phyloP scores from a whole-genome alignment of 805 yeast genomes.

The Cyberlindnera amylophila region DNA sequence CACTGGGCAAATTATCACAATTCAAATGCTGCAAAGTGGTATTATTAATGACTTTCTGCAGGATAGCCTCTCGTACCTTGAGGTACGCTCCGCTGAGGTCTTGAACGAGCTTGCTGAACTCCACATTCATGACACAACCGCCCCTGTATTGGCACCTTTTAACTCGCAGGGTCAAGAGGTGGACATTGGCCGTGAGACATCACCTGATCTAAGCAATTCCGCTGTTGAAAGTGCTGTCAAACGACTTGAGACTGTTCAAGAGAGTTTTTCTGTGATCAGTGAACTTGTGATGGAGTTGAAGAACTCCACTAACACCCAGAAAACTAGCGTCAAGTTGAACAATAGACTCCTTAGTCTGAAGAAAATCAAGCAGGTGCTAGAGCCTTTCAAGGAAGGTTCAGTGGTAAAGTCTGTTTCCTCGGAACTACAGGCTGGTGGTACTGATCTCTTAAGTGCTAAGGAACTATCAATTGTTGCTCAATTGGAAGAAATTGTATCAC shows the following conservation, averaged over 20 bases:
- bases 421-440: background rate
- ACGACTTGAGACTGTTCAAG: conserved; percentile 6
- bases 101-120: conserved; percentile 18
- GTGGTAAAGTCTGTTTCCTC: conserved; percentile 1
- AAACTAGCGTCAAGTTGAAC: conserved; percentile 4
- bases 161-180: background rate
- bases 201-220: background rate
- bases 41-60: conserved; percentile 19
- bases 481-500: conserved; percentile 28
- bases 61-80: conserved; percentile 11
- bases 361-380: conserved; percentile 7
- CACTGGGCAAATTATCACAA: too few species aligned
- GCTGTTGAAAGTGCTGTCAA: background rate
- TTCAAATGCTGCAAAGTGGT: background rate
- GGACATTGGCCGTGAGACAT: background rate
- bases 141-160: background rate
- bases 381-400: conserved; percentile 14
- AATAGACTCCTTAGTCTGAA: conserved; percentile 10
- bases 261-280: conserved; percentile 7
- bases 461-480: conserved; percentile 16
- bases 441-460: background rate
- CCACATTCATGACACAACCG: conserved; percentile 9
- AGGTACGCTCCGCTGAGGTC: conserved; percentile 11
- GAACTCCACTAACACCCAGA: conserved; percentile 1
- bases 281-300: conserved; percentile 1